Conservation (phyloP, 2,329 filamentous ascomycete genomes). For the Amauroascus niger region DNA sequence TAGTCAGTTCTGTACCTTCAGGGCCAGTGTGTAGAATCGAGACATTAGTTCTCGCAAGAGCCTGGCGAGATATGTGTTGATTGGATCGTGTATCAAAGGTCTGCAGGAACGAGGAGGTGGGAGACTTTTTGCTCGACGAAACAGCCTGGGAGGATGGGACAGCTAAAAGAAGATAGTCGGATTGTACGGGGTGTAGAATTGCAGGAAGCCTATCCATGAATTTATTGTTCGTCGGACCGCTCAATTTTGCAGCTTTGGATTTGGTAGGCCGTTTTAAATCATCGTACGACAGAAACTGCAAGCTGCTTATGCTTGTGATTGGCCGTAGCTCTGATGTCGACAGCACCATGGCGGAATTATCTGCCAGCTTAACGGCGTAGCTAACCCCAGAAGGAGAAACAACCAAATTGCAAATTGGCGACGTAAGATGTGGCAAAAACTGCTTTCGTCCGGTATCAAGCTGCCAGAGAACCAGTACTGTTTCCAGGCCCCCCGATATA, state of each 20-base stretch:
- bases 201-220: slow-evolving; percentile 40
- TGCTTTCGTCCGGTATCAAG: slow-evolving; percentile 74
- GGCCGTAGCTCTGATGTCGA: slow-evolving; percentile 84
- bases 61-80: slow-evolving; percentile 73
- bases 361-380: slow-evolving; percentile 75
- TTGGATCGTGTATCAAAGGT: slow-evolving; percentile 75
- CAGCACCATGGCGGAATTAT: slow-evolving; percentile 84
- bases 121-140: slow-evolving; percentile 26
- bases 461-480: slow-evolving; percentile 85
- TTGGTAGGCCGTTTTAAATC: slow-evolving; percentile 5
- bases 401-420: slow-evolving; percentile 72
- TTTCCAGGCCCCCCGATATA: slow-evolving; percentile 85
- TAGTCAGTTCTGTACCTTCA: slow-evolving; percentile 59
- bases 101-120: slow-evolving; percentile 58
- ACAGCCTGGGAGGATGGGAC: slow-evolving; percentile 48
- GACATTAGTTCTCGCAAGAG: slow-evolving; percentile 75
- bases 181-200: slow-evolving; percentile 51
- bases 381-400: slow-evolving; percentile 70
- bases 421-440: slow-evolving; percentile 80
- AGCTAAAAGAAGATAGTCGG: slow-evolving; percentile 58
- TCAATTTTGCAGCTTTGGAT: slow-evolving; percentile 15
- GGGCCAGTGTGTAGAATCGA: slow-evolving; percentile 70
- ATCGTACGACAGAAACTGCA: slow-evolving; percentile 48
- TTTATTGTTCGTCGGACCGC: slow-evolving; percentile 39
- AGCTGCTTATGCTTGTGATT: slow-evolving; percentile 70